Conservation (phyloP, 2,329 filamentous ascomycete genomes). For the Phialemonium atrogriseum region DNA sequence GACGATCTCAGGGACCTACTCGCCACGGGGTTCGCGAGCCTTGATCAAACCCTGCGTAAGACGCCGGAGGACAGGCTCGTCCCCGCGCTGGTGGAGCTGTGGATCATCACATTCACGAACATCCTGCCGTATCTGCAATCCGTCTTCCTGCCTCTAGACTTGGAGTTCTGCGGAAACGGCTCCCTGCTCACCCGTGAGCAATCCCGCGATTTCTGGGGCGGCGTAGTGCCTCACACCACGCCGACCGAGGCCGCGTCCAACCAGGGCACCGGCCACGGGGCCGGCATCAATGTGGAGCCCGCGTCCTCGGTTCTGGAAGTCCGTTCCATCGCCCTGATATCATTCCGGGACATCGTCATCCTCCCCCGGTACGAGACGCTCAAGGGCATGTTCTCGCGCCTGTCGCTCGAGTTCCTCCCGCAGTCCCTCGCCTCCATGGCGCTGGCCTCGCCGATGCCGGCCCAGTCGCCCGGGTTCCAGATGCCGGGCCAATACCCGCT, state of each 20-base stretch:
- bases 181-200: slow-evolving; percentile 69
- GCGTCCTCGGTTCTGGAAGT: slow-evolving; percentile 64
- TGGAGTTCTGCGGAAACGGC: slow-evolving; percentile 84
- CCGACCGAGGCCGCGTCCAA: slow-evolving; percentile 18
- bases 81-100: slow-evolving; percentile 82
- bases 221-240: slow-evolving; percentile 39
- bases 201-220: slow-evolving; percentile 85
- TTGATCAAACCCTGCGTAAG: slow-evolving; percentile 74
- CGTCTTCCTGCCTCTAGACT: slow-evolving; percentile 84
- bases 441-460: slow-evolving; percentile 43
- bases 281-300: slow-evolving; percentile 34
- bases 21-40: slow-evolving; percentile 71
- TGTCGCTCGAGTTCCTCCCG: slow-evolving; percentile 72
- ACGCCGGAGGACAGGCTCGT: slow-evolving; percentile 84
- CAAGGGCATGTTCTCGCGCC: slow-evolving; percentile 80
- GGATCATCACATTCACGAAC: slow-evolving; percentile 85
- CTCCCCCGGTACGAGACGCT: slow-evolving; percentile 82
- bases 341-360: slow-evolving; percentile 83
- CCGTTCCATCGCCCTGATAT: slow-evolving; percentile 76
- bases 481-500: slow-evolving; percentile 28
- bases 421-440: slow-evolving; percentile 43
- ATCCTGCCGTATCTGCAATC: slow-evolving; percentile 92
- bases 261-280: slow-evolving; percentile 16
- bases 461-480: slow-evolving; percentile 25
- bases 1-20: slow-evolving; percentile 72